phyloP scores from a whole-genome alignment of 1,284 basidiomycete species.

The Cryptococcus sp. region DNA sequence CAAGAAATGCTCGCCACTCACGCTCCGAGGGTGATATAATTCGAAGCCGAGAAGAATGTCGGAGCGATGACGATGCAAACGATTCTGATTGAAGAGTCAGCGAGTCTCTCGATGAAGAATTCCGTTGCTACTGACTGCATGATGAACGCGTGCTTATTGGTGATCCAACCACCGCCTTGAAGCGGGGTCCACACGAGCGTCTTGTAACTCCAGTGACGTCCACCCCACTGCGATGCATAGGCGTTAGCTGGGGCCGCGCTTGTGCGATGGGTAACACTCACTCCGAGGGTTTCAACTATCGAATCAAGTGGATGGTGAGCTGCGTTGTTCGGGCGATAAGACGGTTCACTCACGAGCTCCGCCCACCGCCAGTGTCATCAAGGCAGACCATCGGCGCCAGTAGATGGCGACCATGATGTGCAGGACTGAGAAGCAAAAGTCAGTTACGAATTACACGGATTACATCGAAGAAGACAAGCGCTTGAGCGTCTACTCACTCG shows the following conservation, averaged over 20 bases:
- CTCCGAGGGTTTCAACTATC: too few relatives aligned
- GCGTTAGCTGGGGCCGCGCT: too few relatives aligned
- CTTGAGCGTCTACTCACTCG: not conserved
- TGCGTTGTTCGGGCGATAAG: too few relatives aligned
- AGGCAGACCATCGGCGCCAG: constrained; percentile 33
- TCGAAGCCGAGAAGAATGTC: constrained; percentile 44
- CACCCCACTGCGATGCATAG: constrained; percentile 21
- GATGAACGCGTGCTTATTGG: constrained; percentile 21
- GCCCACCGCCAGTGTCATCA: constrained; percentile 35
- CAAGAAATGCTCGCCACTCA: constrained; percentile 7
- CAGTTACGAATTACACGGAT: too few relatives aligned
- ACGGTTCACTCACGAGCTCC: constrained; percentile 22
- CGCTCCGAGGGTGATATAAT: constrained; percentile 42
- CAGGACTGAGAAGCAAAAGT: constrained; percentile 11
- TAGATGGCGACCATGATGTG: constrained; percentile 33
- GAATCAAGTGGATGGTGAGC: too few relatives aligned
- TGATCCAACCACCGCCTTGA: constrained; percentile 22
- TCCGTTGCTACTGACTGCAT: constrained; percentile 27
- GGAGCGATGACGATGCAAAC: constrained; percentile 36
- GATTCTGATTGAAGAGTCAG: constrained; percentile 17
- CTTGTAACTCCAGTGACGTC: constrained; percentile 20
- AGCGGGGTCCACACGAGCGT: constrained; percentile 18
- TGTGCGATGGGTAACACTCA: not conserved
- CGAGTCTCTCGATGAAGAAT: too few relatives aligned
- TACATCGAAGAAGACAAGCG: too few relatives aligned